phyloP scores from a whole-genome alignment of 78 protist species.

The Chrysochromulina tobinii region DNA sequence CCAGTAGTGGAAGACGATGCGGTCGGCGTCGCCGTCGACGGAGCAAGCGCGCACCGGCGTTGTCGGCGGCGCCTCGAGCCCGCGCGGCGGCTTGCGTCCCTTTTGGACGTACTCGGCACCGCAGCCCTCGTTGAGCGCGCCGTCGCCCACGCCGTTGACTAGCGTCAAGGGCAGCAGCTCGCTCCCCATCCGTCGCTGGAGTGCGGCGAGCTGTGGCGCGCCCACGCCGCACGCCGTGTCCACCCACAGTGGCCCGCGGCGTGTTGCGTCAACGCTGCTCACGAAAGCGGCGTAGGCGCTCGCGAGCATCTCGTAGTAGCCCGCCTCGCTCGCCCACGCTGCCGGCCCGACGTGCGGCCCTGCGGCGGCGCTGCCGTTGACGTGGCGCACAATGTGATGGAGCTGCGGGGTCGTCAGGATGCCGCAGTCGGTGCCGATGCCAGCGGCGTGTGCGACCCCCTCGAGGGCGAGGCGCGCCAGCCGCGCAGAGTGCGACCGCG shows the following conservation, averaged over 20 bases:
- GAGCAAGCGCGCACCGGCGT: conserved; percentile 15
- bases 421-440: conserved; percentile 12
- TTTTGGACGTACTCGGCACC: conserved; percentile 64
- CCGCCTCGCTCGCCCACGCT: background rate
- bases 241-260: background rate
- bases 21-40: conserved; percentile 86
- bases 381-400: conserved; percentile 54
- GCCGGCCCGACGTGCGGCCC: background rate
- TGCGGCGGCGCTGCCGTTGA: background rate
- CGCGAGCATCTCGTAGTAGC: background rate
- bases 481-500: conserved; percentile 16
- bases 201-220: background rate
- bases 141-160: background rate
- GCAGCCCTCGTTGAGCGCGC: conserved; percentile 47
- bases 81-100: conserved; percentile 24
- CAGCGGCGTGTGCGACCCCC: background rate
- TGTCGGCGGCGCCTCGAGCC: background rate
- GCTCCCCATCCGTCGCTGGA: background rate
- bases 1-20: conserved; percentile 63
- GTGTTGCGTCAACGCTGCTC: too few relatives aligned
- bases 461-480: background rate
- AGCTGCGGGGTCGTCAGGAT: conserved; percentile 73
- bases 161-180: background rate
- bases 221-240: background rate
- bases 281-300: background rate